These are phyloP conservation scores for Crithidia acanthocephali DNA, from an alignment of 208 protist species.

Conservation along the genomic window DNA sequence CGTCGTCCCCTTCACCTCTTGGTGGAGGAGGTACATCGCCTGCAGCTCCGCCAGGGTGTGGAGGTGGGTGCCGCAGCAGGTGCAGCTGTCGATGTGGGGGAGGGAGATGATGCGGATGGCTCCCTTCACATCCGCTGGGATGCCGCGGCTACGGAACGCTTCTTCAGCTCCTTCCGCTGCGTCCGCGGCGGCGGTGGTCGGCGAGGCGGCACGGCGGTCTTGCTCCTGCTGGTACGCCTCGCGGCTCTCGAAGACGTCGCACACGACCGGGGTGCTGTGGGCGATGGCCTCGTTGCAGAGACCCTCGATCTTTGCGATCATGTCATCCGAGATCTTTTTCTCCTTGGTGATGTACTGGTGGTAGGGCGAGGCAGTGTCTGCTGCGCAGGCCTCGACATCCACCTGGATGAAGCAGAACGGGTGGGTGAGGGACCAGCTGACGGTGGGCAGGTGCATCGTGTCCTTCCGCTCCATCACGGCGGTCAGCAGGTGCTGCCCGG, in stretches of 20 bases:
- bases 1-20: slow-evolving; percentile 79
- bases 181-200: not conserved
- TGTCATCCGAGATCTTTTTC: slow-evolving; percentile 55
- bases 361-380: slow-evolving; percentile 23
- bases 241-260: slow-evolving; percentile 49
- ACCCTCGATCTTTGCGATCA: slow-evolving; percentile 59
- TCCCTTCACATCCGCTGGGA: slow-evolving; percentile 76
- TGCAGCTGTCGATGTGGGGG: slow-evolving; percentile 70
- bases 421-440: slow-evolving; percentile 84
- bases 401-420: slow-evolving; percentile 78
- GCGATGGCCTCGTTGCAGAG: slow-evolving; percentile 70
- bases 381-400: slow-evolving; percentile 42
- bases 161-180: slow-evolving; percentile 14
- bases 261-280: slow-evolving; percentile 44
- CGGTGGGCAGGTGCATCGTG: slow-evolving; percentile 65
- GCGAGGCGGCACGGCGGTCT: slow-evolving; percentile 22
- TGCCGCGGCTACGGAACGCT: slow-evolving; percentile 56
- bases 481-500: slow-evolving; percentile 88
- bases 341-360: slow-evolving; percentile 45
- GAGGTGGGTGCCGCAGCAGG: slow-evolving; percentile 92
- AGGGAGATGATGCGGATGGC: slow-evolving; percentile 84
- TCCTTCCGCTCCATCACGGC: slow-evolving; percentile 63
- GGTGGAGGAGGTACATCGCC: slow-evolving; percentile 75
- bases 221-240: slow-evolving; percentile 50
- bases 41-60: slow-evolving; percentile 70